phyloP scores from a whole-genome alignment of 495 filamentous ascomycete species.

The Cercophora sp. region DNA sequence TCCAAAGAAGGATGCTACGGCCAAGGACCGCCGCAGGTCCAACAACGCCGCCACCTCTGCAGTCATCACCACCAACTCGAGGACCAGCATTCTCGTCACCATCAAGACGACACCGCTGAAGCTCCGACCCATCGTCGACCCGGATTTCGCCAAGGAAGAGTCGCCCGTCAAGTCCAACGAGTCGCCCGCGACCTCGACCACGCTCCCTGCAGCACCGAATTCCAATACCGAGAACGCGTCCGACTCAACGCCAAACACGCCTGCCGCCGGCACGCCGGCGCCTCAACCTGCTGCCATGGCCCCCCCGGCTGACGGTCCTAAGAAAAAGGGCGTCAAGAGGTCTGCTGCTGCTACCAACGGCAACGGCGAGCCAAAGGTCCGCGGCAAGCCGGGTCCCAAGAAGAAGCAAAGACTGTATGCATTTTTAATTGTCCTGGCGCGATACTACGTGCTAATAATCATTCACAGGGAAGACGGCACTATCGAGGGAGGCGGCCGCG shows the following conservation, averaged over 20 bases:
- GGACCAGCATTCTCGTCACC: conserved; percentile 30
- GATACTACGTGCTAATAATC: conserved; percentile 13
- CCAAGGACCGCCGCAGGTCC: conserved; percentile 48
- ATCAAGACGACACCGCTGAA: conserved; percentile 35
- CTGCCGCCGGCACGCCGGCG: conserved; percentile 40
- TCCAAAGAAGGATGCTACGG: conserved; percentile 36
- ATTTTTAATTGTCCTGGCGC: conserved; percentile 2
- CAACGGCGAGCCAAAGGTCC: conserved; percentile 51
- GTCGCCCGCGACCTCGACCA: conserved; percentile 27
- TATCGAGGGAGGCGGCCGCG: conserved; percentile 47
- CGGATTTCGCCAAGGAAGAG: conserved; percentile 39
- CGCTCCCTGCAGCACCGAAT: conserved; percentile 24
- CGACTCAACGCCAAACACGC: conserved; percentile 45
- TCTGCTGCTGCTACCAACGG: conserved; percentile 46
- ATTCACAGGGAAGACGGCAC: conserved; percentile 56
- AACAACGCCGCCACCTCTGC: conserved; percentile 14
- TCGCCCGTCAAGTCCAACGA: conserved; percentile 32
- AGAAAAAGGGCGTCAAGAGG: conserved; percentile 58
- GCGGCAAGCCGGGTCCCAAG: conserved; percentile 90
- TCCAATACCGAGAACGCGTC: conserved; percentile 45
- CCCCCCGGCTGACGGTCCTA: conserved; percentile 52
- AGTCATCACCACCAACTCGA: conserved; percentile 24
- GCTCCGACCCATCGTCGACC: conserved; percentile 43
- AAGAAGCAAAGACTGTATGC: conserved; percentile 92
- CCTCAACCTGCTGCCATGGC: conserved; percentile 44